Evolutionary conservation across 2,329 filamentous ascomycete genomes (phyloP).

Genomic region (Cytospora piceicola): DNA sequence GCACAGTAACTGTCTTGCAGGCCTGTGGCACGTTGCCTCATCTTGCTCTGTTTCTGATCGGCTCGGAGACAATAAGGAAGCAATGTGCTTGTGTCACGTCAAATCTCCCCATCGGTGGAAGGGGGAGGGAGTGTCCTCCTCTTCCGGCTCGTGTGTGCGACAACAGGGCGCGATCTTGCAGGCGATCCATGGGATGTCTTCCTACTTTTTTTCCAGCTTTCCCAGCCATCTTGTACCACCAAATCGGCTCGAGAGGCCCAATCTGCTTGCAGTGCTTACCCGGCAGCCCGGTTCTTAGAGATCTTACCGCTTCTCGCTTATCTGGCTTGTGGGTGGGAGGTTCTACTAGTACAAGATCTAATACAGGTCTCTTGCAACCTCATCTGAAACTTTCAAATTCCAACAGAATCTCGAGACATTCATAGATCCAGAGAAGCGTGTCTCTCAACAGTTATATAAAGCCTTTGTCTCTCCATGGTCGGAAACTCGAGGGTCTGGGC

Average conservation of each 20-base stretch:
- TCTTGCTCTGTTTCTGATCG: slow-evolving; percentile 1
- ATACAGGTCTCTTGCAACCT: slow-evolving; percentile 19
- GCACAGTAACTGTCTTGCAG: slow-evolving; percentile 4
- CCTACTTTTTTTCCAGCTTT: slow-evolving; percentile 6
- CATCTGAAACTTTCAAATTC: slow-evolving; percentile 7
- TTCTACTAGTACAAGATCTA: slow-evolving; percentile 19
- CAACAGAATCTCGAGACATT: slow-evolving; percentile 5
- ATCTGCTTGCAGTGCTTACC: slow-evolving; percentile 10
- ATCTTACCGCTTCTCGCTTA: slow-evolving; percentile 20
- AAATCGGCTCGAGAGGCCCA: slow-evolving; percentile 2
- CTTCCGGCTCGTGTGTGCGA: slow-evolving; percentile 13
- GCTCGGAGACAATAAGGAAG: slow-evolving; percentile 5
- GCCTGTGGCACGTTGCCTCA: not conserved
- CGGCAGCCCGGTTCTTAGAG: slow-evolving; percentile 19
- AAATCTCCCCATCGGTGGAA: not conserved
- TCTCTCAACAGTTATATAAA: not conserved
- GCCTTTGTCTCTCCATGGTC: slow-evolving; percentile 23
- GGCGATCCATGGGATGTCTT: not conserved
- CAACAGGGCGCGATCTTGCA: slow-evolving; percentile 20
- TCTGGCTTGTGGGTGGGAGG: slow-evolving; percentile 20
- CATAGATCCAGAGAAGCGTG: not conserved
- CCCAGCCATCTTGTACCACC: slow-evolving; percentile 19
- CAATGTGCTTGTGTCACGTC: slow-evolving; percentile 13
- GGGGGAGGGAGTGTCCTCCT: not conserved
- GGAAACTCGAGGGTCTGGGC: slow-evolving; percentile 9